Evolutionary conservation across 306 rosid species (phyloP).

Genomic region (Glycine soja): DNA sequence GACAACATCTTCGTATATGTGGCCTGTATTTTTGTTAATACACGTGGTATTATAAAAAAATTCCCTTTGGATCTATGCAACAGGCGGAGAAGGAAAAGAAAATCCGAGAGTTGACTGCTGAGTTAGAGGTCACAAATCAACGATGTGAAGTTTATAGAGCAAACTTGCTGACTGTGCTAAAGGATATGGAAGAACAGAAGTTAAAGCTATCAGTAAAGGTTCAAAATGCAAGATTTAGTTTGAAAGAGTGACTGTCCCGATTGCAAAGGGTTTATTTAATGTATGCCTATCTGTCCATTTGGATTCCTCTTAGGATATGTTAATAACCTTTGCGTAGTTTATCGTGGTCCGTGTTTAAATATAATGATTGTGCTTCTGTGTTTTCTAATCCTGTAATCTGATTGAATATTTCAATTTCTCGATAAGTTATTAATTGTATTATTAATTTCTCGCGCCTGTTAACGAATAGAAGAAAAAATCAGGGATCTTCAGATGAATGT

Average conservation of each 20-base stretch:
- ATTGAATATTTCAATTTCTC: slow-evolving; percentile 1
- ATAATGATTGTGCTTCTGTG: not conserved
- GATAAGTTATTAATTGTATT: not conserved
- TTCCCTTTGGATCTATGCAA: slow-evolving; percentile 35
- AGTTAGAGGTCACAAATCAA: slow-evolving; percentile 75
- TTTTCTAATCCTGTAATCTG: slow-evolving; percentile 14
- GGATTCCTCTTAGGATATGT: slow-evolving; percentile 1
- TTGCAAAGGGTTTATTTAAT: slow-evolving; percentile 32
- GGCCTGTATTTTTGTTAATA: slow-evolving; percentile 7
- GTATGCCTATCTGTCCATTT: not conserved
- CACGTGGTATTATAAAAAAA: slow-evolving; percentile 21
- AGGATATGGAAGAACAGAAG: slow-evolving; percentile 97
- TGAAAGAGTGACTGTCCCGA: slow-evolving; percentile 71
- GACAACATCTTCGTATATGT: not conserved
- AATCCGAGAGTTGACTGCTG: slow-evolving; percentile 72
- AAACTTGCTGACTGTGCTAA: slow-evolving; percentile 82
- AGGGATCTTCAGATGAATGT: no score
- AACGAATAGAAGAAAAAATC: no score
- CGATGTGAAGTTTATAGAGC: slow-evolving; percentile 88
- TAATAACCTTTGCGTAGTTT: not conserved
- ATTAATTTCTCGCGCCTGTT: not conserved
- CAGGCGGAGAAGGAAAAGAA: slow-evolving; percentile 85
- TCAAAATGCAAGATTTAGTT: slow-evolving; percentile 90
- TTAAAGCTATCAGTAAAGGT: slow-evolving; percentile 87
- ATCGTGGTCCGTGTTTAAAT: slow-evolving; percentile 17